Percentiles rank a stretch among this genome's conserved stretches.
Conservation (phyloP, 495 filamentous ascomycete genomes). For the Eremomyces bilateralis region DNA sequence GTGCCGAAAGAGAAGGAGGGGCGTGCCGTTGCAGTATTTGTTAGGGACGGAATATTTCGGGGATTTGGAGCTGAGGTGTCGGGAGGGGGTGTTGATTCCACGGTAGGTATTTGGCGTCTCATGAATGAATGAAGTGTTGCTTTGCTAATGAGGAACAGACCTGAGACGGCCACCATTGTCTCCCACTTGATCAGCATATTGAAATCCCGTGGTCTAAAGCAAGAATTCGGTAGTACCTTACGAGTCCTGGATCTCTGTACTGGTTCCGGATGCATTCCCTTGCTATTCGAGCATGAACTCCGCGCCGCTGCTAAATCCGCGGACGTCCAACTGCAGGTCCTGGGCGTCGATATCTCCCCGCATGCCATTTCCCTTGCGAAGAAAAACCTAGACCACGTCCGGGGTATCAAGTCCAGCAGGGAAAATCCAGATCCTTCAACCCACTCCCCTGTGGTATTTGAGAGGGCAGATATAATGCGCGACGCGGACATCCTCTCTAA, state of each 20-base stretch:
- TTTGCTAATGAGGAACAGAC: too few species aligned
- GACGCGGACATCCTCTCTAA: too few species aligned
- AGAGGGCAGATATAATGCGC: too few species aligned
- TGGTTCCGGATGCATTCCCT: conserved; percentile 75
- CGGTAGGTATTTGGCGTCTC: conserved; percentile 31
- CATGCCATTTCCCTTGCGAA: conserved; percentile 37
- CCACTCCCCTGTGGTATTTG: too few species aligned
- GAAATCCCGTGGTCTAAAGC: too few species aligned
- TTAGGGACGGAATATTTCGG: conserved; percentile 81
- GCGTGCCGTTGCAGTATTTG: conserved; percentile 72
- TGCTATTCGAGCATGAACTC: conserved; percentile 43
- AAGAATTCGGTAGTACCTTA: too few species aligned
- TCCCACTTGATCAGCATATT: conserved; percentile 9
- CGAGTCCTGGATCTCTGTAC: conserved; percentile 70
- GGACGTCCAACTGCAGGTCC: conserved; percentile 9
- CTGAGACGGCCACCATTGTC: conserved; percentile 1
- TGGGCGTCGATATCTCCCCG: conserved; percentile 39
- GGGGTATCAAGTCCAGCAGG: too few species aligned
- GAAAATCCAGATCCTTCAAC: too few species aligned
- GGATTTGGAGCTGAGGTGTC: conserved; percentile 53
- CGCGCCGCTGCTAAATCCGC: conserved; percentile 5
- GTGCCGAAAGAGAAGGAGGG: conserved; percentile 34
- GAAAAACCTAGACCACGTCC: conserved; percentile 37
- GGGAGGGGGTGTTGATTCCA: conserved; percentile 63
- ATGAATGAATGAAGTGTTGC: too few species aligned